Conservation (phyloP, 192 early-diverging fungal genomes). For the Martensiomyces pterosporus region DNA sequence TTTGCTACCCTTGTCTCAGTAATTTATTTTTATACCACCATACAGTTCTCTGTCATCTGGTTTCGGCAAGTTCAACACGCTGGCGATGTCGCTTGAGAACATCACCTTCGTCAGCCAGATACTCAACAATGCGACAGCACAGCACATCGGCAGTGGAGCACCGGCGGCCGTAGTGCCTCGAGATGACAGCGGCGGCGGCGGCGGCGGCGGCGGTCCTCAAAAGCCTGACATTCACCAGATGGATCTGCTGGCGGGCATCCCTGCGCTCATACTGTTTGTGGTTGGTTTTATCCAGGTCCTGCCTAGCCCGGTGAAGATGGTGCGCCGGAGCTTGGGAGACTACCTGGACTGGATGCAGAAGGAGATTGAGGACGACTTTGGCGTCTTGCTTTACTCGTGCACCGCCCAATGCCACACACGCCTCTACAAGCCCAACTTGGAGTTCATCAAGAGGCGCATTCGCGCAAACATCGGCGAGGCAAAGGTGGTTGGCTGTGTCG, state of each 20-base stretch:
- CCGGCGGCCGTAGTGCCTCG: no score
- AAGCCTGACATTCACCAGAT: conserved; percentile 16
- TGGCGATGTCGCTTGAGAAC: no score
- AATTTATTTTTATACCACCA: no score
- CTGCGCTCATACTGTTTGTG: conserved; percentile 1
- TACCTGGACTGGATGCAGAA: conserved; percentile 15
- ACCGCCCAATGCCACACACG: conserved; percentile 12
- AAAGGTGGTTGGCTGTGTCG: conserved; percentile 6
- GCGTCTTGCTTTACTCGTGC: conserved; percentile 15
- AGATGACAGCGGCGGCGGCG: no score
- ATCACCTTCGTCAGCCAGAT: no score
- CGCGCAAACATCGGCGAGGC: conserved; percentile 10
- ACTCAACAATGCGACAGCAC: no score
- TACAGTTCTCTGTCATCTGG: no score
- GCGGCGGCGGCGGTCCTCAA: no score
- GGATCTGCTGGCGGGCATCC: conserved; percentile 23
- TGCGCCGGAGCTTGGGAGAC: conserved; percentile 1
- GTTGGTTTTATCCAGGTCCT: conserved; percentile 18
- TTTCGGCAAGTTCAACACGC: no score
- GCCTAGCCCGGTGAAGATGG: conserved; percentile 12
- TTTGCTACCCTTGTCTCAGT: no score
- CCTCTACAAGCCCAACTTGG: conserved; percentile 9
- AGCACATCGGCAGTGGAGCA: no score
- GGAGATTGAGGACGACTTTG: conserved; percentile 19
- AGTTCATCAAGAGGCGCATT: conserved; percentile 11